Conservation (phyloP, 306 rosid genomes). For the Calophaca sinica region DNA sequence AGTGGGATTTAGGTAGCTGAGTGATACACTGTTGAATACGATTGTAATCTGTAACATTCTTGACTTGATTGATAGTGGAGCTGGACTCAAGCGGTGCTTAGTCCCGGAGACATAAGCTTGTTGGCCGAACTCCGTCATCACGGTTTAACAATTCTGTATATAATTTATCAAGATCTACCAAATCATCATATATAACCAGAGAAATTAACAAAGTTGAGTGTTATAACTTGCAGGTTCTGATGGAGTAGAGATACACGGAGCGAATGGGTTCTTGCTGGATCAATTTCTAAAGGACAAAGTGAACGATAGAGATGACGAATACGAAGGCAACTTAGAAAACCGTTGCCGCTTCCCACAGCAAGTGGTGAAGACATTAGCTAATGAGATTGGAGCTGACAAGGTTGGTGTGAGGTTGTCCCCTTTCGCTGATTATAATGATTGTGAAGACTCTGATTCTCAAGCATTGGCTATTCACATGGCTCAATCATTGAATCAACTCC, state of each 20-base stretch:
- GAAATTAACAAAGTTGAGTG: too few species aligned
- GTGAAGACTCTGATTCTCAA: slow-evolving; percentile 66
- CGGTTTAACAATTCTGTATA: too few species aligned
- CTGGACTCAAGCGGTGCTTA: too few species aligned
- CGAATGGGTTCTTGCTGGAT: slow-evolving; percentile 54
- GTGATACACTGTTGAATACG: too few species aligned
- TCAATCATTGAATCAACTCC: slow-evolving; percentile 49
- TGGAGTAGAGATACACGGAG: slow-evolving; percentile 60
- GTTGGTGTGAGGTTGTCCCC: slow-evolving; percentile 81
- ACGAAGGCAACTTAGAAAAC: slow-evolving; percentile 59
- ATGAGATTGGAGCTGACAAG: slow-evolving; percentile 63
- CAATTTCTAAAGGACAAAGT: slow-evolving; percentile 53
- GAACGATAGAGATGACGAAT: slow-evolving; percentile 52
- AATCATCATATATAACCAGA: too few species aligned
- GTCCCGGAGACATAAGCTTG: too few species aligned
- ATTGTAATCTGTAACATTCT: too few species aligned
- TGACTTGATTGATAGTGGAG: too few species aligned
- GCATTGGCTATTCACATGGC: slow-evolving; percentile 61
- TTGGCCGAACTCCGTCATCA: too few species aligned
- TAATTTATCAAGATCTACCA: too few species aligned
- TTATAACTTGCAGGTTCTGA: slow-evolving; percentile 45
- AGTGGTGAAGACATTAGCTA: slow-evolving; percentile 57
- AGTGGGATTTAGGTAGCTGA: too few species aligned
- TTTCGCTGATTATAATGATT: slow-evolving; percentile 55
- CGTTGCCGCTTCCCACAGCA: slow-evolving; percentile 68